These are phyloP conservation scores for Cercospora nicotianae DNA, from an alignment of 2,329 filamentous ascomycete species.

Conservation along the genomic window DNA sequence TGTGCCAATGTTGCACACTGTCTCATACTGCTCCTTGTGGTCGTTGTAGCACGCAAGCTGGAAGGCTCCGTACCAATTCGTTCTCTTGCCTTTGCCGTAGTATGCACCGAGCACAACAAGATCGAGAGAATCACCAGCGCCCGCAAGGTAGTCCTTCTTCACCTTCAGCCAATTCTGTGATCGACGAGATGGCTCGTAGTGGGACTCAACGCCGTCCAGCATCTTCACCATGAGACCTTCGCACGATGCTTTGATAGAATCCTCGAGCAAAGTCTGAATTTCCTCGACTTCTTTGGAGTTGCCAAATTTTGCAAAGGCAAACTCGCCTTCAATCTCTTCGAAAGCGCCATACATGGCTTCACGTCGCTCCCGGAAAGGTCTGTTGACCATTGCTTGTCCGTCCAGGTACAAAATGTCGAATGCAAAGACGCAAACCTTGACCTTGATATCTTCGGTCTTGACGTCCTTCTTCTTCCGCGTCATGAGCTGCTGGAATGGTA, in stretches of 20 bases:
- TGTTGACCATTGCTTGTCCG: slow-evolving; percentile 83
- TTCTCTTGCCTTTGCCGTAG: slow-evolving; percentile 90
- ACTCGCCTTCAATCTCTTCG: slow-evolving; percentile 78
- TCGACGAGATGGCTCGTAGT: slow-evolving; percentile 93
- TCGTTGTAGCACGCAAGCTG: slow-evolving; percentile 91
- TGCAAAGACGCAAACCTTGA: slow-evolving; percentile 96
- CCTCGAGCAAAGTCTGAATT: slow-evolving; percentile 88
- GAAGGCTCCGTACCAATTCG: slow-evolving; percentile 93
- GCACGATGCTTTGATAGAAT: slow-evolving; percentile 92
- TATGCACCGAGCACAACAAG: slow-evolving; percentile 95
- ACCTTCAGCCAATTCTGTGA: slow-evolving; percentile 98
- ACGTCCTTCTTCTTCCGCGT: slow-evolving; percentile 97
- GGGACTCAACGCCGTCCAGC: slow-evolving; percentile 88
- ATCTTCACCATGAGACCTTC: slow-evolving; percentile 99
- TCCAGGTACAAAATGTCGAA: slow-evolving; percentile 95
- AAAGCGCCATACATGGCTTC: slow-evolving; percentile 74
- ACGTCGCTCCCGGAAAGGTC: slow-evolving; percentile 79
- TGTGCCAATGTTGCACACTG: slow-evolving; percentile 96
- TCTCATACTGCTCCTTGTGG: slow-evolving; percentile 79
- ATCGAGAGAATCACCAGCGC: slow-evolving; percentile 92
- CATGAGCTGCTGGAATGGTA: slow-evolving; percentile 98
- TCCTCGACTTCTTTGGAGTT: slow-evolving; percentile 87
- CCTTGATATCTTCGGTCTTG: slow-evolving; percentile 90
- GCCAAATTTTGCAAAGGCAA: slow-evolving; percentile 83
- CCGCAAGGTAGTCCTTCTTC: slow-evolving; percentile 96